Evolutionary conservation across 2,329 filamentous ascomycete genomes (phyloP), one percentile per base, ranked within the genome.

Genomic region (Arthrobotrys pseudoclavata): DNA sequence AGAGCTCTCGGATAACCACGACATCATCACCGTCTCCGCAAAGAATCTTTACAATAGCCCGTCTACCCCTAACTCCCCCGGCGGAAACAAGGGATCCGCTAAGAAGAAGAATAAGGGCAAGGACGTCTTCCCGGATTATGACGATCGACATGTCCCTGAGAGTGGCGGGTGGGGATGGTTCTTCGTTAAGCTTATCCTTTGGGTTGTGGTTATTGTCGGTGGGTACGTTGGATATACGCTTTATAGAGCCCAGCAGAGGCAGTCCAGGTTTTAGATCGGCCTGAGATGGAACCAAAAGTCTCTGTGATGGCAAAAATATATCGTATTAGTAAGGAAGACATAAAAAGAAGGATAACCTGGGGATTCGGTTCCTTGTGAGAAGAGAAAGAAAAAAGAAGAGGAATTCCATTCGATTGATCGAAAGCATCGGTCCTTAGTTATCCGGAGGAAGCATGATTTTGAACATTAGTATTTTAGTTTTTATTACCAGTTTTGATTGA

Each of bases 1-100:
- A 82, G 95, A 99, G 86, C 89, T 99, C 80, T 60, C 48, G 76
- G 96, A 99, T 86, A 97, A 97, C 87, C 95, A 97, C 87, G 96
- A 99, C 85, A 96, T 99, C 84, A 90, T 98, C 83, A 91, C 90
- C 62, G 88, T 99, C 81, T 87, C 90, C 79, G 91, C 95, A 71
- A 92, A 91, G 86, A 99, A 97, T 84, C 86, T 99, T 79, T 98
- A 98, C 86, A 89, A 88, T 40, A 85, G 86, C 64, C 82, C 77
- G 63, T 83, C 72, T 80, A 83, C 80, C 79, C 80, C 76, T 9
- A 60, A 42, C 3, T 40, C 53, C 2, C 53, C 53, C 9, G 7
- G 15, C 52, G 80, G 81, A 55, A 83, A 81, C 22, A 83, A 81
- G 80, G 84, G 83, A 80, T 64, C 84, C 83, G 80, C 85, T 85